Percentiles rank a stretch among this genome's conserved stretches.
Conservation (phyloP, 2,329 filamentous ascomycete genomes). For the Aspergillus quadrilineatus region DNA sequence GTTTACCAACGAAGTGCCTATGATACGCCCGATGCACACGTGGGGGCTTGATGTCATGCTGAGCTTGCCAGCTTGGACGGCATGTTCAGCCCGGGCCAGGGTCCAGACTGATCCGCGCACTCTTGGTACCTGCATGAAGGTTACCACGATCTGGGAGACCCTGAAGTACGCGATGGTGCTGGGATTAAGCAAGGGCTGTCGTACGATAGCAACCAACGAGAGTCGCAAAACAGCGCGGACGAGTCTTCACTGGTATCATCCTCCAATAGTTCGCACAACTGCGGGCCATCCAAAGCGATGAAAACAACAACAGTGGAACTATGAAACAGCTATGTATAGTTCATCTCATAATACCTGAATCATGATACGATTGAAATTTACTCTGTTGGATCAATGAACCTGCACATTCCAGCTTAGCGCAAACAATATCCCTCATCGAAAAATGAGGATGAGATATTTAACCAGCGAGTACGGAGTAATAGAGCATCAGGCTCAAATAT, state of each 20-base stretch:
- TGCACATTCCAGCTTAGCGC: background rate
- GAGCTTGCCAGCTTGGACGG: background rate
- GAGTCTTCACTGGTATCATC: background rate
- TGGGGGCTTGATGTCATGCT: constrained; percentile 4
- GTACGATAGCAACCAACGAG: background rate
- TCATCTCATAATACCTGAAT: background rate
- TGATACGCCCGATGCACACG: constrained; percentile 7
- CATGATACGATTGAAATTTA: background rate
- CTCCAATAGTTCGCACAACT: background rate
- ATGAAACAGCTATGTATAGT: background rate
- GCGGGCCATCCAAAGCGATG: background rate
- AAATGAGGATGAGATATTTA: background rate
- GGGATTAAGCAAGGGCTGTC: background rate
- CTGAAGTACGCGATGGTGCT: background rate
- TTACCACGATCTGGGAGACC: background rate
- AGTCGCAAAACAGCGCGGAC: background rate
- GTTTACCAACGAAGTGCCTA: background rate
- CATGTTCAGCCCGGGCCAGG: background rate
- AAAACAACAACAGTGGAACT: background rate
- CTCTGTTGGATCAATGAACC: background rate
- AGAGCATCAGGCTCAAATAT: background rate
- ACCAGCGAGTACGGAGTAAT: background rate
- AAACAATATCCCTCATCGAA: background rate
- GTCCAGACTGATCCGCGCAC: constrained; percentile 3
- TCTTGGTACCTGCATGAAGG: constrained; percentile 12